Evolutionary conservation across 345 rosid species (phyloP), one percentile per base, ranked within the genome.

Genomic region (Stellera chamaejasme): DNA sequence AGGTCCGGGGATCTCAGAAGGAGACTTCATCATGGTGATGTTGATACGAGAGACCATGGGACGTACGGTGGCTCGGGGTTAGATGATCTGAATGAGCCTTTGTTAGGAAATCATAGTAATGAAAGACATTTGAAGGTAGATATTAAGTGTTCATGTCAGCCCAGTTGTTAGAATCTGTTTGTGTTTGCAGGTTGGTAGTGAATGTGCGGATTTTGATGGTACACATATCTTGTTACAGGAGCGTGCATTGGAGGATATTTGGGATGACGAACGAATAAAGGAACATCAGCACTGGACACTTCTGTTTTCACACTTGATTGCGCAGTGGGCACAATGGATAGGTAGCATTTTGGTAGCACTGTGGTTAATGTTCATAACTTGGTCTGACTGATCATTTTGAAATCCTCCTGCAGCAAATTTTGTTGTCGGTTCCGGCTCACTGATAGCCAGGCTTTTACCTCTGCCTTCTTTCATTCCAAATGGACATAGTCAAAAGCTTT

Each of bases 271-370:
- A 69, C 76, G 64, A 59, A 75, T 65, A 63, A 79, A 71, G 77
- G 85, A 84, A 51, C 79, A 52, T 10, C 65, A 86, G 36, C 97
- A 82, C 52, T 92, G 98, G 97, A 72, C 83, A 0, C 57, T 78
- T 45, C 55, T 88, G 39, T 82, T 88, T 60, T 71, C 90, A 49
- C 82, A 84, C 64, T 63, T 88, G 73, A 79, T 92, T 65, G 71
- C 82, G 1, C 95, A 86, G 70, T 92, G 98, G 98, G 84, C 89
- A 13, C 98, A 88, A 58, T 92, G 95, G 98, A 66, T 92, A 75
- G 96, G 98, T 88, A 32, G 39, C 23, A 51, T 59, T 85, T 19
- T 56, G 27, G 59, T 60, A 50, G 44, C 28, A 15, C 8, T 32
- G 43, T 43, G 5, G 28, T 50, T 19, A 32, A 32, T 32, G 39